Evolutionary conservation across 768 basidiomycete genomes (phyloP).

Genomic region (Podaxis mareebaensis): DNA sequence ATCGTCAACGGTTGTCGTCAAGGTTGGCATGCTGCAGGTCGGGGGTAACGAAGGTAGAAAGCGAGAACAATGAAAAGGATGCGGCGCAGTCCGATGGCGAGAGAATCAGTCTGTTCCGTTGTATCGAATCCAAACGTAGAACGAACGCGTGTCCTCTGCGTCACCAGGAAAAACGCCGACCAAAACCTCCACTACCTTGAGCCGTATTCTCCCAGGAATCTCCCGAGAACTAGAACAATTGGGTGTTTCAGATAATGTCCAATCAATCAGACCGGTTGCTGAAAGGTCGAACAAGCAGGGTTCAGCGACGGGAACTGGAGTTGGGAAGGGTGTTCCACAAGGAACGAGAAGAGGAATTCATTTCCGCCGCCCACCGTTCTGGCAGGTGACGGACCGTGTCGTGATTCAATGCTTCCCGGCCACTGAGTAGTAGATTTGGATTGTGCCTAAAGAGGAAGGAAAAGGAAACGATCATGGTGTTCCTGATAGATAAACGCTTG

Average conservation of each 20-base stretch:
- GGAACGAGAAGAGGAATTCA: background rate
- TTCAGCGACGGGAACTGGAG: no score
- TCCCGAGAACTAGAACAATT: background rate
- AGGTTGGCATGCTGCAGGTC: conserved; percentile 28
- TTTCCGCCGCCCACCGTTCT: background rate
- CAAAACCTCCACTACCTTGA: background rate
- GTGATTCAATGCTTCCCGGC: background rate
- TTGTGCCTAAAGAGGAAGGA: background rate
- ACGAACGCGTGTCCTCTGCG: background rate
- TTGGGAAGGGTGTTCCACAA: background rate
- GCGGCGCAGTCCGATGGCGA: background rate
- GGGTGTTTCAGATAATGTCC: background rate
- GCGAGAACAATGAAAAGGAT: background rate
- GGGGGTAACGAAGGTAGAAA: background rate
- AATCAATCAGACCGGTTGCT: background rate
- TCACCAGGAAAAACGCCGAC: background rate
- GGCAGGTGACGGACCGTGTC: background rate
- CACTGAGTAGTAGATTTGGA: background rate
- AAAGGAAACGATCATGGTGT: background rate
- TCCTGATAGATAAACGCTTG: background rate
- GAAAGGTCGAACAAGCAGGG: background rate
- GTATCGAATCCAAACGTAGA: background rate
- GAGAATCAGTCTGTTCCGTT: background rate
- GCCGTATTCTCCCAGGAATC: background rate
- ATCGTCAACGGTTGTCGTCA: conserved; percentile 36